Base-by-base conservation (phyloP, 2,329 filamentous ascomycete genomes). In the Phyllosticta citriasiana region DNA sequence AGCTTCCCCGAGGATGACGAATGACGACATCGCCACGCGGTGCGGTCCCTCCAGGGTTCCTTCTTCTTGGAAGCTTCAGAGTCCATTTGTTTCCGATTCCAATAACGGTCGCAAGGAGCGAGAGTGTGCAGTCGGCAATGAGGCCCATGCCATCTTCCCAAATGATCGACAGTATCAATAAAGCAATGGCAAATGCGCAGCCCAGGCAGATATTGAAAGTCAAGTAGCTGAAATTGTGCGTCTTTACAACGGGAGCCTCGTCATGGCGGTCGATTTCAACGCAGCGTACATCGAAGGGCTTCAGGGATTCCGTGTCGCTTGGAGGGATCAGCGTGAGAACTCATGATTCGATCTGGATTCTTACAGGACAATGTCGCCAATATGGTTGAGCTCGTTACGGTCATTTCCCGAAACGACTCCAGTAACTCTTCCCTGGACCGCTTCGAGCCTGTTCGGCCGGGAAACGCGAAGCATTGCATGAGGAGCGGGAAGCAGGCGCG, bases 41-140 rank as follows among this genome's bases (percentile, higher is more conserved):
- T 0, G 72, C 72, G 47, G 70, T 67, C 24, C 65, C 69, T 5
- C 66, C 65, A 26, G 66, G 68, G 57, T 63, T 52, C 26, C 67
- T 73, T 4, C 75, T 73, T 60, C 71, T 67, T 3, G 76, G 75
- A 0, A 81, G 72, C 40, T 71, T 66, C 4, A 81, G 70, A 2
- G 64, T 72, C 79, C 79, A 82, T 57, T 79, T 79, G 65, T 80
- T 81, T 57, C 74, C 76, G 27, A 76, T 64, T 7, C 80, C 80
- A 35, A 80, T 77, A 7, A 81, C 67, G 2, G 75, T 79, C 7
- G 79, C 79, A 16, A 82, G 72, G 4, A 77, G 66, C 3, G 79
- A 80, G 4, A 82, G 72, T 0, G 78, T 70, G 33, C 78, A 64
- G 2, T 76, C 79, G 2, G 80, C 77, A 9, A 81, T 63, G 22